Percentiles rank a stretch among this genome's conserved stretches.
Conservation (phyloP, 768 basidiomycete species). For the Podaxis rugospora region DNA sequence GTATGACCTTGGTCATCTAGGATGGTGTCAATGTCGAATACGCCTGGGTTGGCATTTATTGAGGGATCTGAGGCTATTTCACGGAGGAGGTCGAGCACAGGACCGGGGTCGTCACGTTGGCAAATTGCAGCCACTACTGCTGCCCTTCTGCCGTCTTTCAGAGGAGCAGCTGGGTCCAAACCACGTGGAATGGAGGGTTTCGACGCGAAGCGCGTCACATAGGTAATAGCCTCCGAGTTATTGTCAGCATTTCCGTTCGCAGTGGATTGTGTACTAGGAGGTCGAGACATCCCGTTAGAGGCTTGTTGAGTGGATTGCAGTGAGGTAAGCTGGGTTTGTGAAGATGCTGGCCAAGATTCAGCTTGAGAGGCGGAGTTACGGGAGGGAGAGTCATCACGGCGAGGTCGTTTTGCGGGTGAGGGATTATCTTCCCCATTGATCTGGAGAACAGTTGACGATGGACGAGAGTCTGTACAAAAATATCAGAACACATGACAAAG, state of each 20-base stretch:
- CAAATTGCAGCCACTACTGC: slow-evolving; percentile 65
- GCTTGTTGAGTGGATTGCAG: slow-evolving; percentile 24
- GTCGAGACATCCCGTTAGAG: slow-evolving; percentile 44
- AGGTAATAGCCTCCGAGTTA: slow-evolving; percentile 37
- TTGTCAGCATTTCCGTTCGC: slow-evolving; percentile 39
- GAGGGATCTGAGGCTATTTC: slow-evolving; percentile 48
- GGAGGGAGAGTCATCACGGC: slow-evolving; percentile 46
- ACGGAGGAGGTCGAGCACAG: slow-evolving; percentile 61
- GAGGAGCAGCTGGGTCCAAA: slow-evolving; percentile 49
- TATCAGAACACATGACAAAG: slow-evolving; percentile 29
- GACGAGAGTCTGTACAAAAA: slow-evolving; percentile 43
- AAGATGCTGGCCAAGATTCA: slow-evolving; percentile 29
- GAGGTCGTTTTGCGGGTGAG: slow-evolving; percentile 67
- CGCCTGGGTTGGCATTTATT: slow-evolving; percentile 24
- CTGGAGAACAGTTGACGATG: slow-evolving; percentile 45
- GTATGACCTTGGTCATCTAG: slow-evolving; percentile 95
- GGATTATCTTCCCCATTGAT: slow-evolving; percentile 57
- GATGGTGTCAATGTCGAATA: slow-evolving; percentile 73
- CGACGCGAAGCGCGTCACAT: slow-evolving; percentile 60
- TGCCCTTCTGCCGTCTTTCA: slow-evolving; percentile 52
- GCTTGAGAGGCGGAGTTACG: slow-evolving; percentile 28
- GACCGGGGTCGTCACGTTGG: slow-evolving; percentile 61
- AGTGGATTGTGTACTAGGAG: slow-evolving; percentile 36
- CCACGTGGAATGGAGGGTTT: slow-evolving; percentile 52
- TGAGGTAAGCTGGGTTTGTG: slow-evolving; percentile 24